Base-by-base conservation (phyloP, 1,284 basidiomycete genomes). In the Cutaneotrichosporon curvatum region DNA sequence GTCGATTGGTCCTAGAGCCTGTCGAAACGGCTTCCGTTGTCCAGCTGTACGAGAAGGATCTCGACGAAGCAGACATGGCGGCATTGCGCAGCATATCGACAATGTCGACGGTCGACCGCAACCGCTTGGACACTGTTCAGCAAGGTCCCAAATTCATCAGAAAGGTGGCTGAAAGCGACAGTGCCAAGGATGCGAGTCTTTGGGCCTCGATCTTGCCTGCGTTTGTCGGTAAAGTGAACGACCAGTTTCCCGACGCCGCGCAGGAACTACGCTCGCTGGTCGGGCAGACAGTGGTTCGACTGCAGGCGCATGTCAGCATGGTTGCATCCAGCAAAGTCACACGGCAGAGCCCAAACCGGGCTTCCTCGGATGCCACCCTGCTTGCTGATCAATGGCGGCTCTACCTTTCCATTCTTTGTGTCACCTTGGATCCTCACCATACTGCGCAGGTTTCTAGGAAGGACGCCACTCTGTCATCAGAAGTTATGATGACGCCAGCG, bases 341-440 rank as follows among this genome's bases (percentile, higher is more conserved):
- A 8, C 36, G 43, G 3, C 20, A 37, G 14, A 34, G 37, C 2
- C 39, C 38, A 1, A 54, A 51, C 40, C 37, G 54, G 2, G 48
- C 54, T 3, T 45, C 61, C 0, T 73, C 76, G 19, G 87, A 91
- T 21, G 80, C 82, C 48, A 78, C 75, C 53, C 67, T 74, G 9
- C 70, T 84, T 32, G 80, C 90, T 19, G 82, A 85, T 39, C 88
- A 94, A 65, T 96, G 90, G 91, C 80, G 85, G 51, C 75, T 83
- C 22, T 94, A 88, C 82, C 77, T 89, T 40, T 84, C 86, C 51
- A 77, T 86, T 10, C 75, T 92, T 6, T 90, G 85, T 58, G 80
- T 84, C 15, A 90, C 86, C 0, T 70, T 73, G 34, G 60, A 65
- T 9, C 58, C 58, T 1, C 83, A 85, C 3, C 75, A 80, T 0